Evolutionary conservation across 768 basidiomycete species (phyloP), one percentile per base, ranked within the genome.

Genomic region (Leccinum disarticulatum): DNA sequence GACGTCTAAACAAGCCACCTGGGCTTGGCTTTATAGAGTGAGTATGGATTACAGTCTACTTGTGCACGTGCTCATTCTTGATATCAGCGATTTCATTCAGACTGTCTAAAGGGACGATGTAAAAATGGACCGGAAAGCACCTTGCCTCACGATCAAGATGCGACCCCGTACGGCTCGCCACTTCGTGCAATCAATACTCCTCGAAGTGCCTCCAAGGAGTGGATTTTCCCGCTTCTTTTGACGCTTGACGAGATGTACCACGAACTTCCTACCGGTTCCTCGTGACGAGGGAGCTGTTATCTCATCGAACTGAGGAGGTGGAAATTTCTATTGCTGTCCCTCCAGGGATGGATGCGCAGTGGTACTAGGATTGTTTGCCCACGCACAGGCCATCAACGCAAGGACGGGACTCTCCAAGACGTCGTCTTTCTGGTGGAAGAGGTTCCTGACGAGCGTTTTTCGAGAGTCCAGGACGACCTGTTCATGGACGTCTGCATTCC

Each of bases 351-450:
- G 22, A 87, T 83, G 72, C 82, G 80, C 54, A 74, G 76, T 28
- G 86, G 86, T 8, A 86, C 85, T 22, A 78, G 80, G 59, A 83
- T 90, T 35, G 68, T 83, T 41, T 87, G 86, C 60, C 79, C 81
- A 38, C 77, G 80, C n/a, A 81, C 83, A 8, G 88, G 88, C n/a
- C 85, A 88, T 73, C 86, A 90, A 64, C 76, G 81, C 57, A 76
- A 77, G 61, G 79, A 81, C 57, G 82, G 83, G 13, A 71, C 76
- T 11, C 80, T 81, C 54, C 87, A 90, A 64, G 86, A 89, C 56
- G 80, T 90, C 55, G 81, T 85, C 19, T 90, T 90, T 64, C 71
- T 88, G 53, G 75, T 89, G 31, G 83, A 86, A 64, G 82, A 87
- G 66, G 73, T 79, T 22, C 77, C 79, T 49, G 85, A 88, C 63